A percentile compares a stretch with the other conserved stretches of the same genome.
Evolutionary conservation across 768 basidiomycete genomes (phyloP).

Genomic region (Chalciporus chontae): DNA sequence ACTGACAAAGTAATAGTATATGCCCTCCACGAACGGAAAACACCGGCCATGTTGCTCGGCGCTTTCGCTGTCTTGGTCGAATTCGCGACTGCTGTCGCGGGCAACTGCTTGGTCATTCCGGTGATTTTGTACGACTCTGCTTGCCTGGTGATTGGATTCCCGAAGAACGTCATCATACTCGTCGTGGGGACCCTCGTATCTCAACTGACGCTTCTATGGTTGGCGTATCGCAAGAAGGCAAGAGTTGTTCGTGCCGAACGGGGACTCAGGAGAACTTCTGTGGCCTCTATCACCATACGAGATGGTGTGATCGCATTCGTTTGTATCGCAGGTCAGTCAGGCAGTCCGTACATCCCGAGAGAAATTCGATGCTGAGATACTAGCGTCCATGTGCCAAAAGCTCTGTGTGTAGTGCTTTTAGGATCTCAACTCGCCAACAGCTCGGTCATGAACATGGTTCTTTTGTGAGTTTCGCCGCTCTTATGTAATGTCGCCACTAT

Average conservation of each 20-base stretch:
- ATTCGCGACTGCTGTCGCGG: not conserved
- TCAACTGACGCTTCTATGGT: constrained; percentile 15
- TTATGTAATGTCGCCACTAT: not conserved
- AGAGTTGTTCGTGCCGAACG: not conserved
- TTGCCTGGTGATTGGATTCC: constrained; percentile 7
- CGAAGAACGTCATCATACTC: not conserved
- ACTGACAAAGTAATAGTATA: constrained; percentile 8
- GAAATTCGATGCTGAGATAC: not conserved
- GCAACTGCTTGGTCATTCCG: constrained; percentile 3
- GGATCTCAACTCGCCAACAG: constrained; percentile 2
- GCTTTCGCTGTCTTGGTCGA: constrained; percentile 11
- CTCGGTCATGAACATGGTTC: constrained; percentile 1
- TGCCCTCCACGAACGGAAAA: constrained; percentile 12
- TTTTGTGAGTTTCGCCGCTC: constrained; percentile 11
- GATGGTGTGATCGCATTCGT: constrained; percentile 18
- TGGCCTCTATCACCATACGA: constrained; percentile 22
- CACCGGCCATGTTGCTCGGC: not conserved
- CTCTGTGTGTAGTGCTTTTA: constrained; percentile 9
- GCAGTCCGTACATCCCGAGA: not conserved
- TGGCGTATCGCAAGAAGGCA: constrained; percentile 15
- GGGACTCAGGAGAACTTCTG: not conserved
- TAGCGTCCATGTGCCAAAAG: not conserved
- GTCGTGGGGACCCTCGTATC: constrained; percentile 8
- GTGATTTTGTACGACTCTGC: constrained; percentile 9
- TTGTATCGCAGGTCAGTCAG: constrained; percentile 16